A percentile compares a stretch with the other conserved stretches of the same genome.
Evolutionary conservation across 2,329 filamentous ascomycete genomes (phyloP).

Genomic region (Cadophora sp.): DNA sequence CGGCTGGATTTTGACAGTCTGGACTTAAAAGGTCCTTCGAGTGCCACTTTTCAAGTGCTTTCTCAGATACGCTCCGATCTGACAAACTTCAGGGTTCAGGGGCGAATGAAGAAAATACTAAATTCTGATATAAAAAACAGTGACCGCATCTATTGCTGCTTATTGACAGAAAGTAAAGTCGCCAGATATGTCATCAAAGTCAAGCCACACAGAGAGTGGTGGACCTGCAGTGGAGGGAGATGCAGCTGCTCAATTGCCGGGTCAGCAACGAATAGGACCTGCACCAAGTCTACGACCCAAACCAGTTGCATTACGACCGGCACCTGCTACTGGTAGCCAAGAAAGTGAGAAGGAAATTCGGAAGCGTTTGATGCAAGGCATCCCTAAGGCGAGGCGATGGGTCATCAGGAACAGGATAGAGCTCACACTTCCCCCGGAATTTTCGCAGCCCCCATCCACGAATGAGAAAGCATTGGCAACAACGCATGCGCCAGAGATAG

Average conservation of each 20-base stretch:
- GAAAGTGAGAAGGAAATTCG: constrained; percentile 1
- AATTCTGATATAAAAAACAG: neutral
- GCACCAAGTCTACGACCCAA: neutral
- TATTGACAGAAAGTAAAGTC: neutral
- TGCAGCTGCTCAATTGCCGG: neutral
- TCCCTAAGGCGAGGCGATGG: constrained; percentile 6
- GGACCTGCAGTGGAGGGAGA: neutral
- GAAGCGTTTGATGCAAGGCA: constrained; percentile 9
- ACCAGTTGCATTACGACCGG: neutral
- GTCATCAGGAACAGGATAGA: constrained; percentile 8
- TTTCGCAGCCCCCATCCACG: neutral
- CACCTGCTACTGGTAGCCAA: neutral
- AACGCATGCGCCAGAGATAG: neutral
- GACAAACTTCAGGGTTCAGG: constrained; percentile 2
- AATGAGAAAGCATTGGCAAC: neutral
- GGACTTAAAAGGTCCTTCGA: neutral
- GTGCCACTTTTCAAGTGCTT: neutral
- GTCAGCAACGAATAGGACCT: neutral
- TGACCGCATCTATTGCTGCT: neutral
- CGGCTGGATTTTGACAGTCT: neutral
- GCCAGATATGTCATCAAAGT: constrained; percentile 1
- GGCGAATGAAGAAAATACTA: neutral
- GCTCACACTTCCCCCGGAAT: constrained; percentile 1
- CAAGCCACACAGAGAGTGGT: neutral
- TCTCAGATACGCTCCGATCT: neutral